Base-by-base conservation (phyloP, 1,139 yeast genomes). In the Pichiaceae sp. region DNA sequence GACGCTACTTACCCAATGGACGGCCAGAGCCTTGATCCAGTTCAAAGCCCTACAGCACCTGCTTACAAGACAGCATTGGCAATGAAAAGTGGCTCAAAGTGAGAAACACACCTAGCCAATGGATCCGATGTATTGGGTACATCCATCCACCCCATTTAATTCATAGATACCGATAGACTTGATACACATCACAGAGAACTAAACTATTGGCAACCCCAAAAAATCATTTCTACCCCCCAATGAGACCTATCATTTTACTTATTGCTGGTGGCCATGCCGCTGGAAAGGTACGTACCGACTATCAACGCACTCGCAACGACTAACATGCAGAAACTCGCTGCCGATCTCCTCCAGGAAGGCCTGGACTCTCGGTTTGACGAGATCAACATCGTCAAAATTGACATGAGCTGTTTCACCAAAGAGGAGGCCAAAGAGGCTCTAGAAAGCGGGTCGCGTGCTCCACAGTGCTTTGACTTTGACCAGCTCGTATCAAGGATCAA, bases 31-130 rank as follows among this genome's bases (percentile, higher is more conserved):
- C 61, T 91, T 43, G 93, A 85, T 44, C 97, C 97, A 0, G 94
- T 91, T 12, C 97, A 91, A 54, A 68, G 77, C 59, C 98, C 98
- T 4, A 89, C 96, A 0, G 93, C 95, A 21, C 97, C 98, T 1
- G 96, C 97, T 2, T 91, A 91, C 59, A 89, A 89, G 59, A 75
- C 76, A 40, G 97, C 97, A 0, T 62, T 91, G 40, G 95, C 87
- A 54, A 68, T 83, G 72, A 89, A 85, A n/a, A n/a, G n/a, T n/a
- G n/a, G n/a, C n/a, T n/a, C n/a, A n/a, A n/a, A n/a, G n/a, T n/a
- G n/a, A n/a, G n/a, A n/a, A n/a, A n/a, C n/a, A n/a, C n/a, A n/a
- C n/a, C n/a, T n/a, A n/a, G n/a, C n/a, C n/a, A n/a, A n/a, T n/a
- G n/a, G n/a, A n/a, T n/a, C n/a, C n/a, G n/a, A n/a, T n/a, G n/a